Conservation (phyloP, 371 early-diverging fungal genomes). For the Parasitella parasitica region DNA sequence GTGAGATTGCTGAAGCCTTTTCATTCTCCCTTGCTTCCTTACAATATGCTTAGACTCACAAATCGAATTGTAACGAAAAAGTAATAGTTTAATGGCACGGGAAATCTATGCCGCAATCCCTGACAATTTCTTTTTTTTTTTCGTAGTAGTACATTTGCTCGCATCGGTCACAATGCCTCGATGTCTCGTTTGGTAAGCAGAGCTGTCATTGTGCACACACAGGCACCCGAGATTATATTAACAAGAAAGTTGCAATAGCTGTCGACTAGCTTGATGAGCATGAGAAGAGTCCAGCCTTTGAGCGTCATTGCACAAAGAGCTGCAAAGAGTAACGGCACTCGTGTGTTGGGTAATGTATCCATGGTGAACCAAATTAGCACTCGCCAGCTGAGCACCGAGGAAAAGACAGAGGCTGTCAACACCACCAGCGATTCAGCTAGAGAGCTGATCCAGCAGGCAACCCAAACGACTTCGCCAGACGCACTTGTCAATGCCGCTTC, state of each 20-base stretch:
- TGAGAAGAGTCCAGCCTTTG: conserved; percentile 11
- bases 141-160: conserved; percentile 7
- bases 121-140: background rate
- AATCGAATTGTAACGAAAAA: conserved; percentile 7
- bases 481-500: conserved; percentile 49
- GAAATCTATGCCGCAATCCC: too few species aligned
- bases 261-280: conserved; percentile 19
- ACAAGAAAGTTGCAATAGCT: conserved; percentile 7
- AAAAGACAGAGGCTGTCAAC: background rate
- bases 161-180: conserved; percentile 6
- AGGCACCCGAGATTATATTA: background rate
- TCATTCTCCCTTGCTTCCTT: background rate
- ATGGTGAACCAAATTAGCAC: conserved; percentile 11
- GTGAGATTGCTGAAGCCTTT: background rate
- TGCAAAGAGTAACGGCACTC: conserved; percentile 9
- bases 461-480: conserved; percentile 46
- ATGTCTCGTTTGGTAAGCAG: conserved; percentile 22
- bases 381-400: conserved; percentile 24
- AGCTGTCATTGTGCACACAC: background rate
- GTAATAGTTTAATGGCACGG: too few species aligned
- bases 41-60: conserved; percentile 13
- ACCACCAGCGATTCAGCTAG: conserved; percentile 13
- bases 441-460: conserved; percentile 21
- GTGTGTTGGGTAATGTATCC: conserved; percentile 13
- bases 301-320: conserved; percentile 18